Evolutionary conservation across 345 rosid species (phyloP).

Genomic region (Geranium brycei): DNA sequence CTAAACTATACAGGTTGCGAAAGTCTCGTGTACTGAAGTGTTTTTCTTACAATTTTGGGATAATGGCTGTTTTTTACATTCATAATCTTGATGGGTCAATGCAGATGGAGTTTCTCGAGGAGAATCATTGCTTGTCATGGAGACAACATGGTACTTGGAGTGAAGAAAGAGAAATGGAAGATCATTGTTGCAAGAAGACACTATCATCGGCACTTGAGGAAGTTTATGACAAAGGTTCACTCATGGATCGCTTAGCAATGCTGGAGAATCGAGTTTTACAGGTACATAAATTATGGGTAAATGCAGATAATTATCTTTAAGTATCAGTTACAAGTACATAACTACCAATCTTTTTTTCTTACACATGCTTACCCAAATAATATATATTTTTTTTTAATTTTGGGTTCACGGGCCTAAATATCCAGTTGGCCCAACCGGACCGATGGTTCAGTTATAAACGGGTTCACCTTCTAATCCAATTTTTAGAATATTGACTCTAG

Average conservation of each 20-base stretch:
- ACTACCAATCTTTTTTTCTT: background rate
- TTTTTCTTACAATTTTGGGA: background rate
- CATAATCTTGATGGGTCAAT: background rate
- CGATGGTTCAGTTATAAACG: too few relatives aligned
- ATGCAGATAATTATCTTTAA: background rate
- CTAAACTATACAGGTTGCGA: too few relatives aligned
- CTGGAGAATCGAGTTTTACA: constrained; percentile 28
- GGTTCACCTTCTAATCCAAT: too few relatives aligned
- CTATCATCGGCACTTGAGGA: constrained; percentile 26
- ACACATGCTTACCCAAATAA: too few relatives aligned
- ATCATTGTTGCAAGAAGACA: constrained; percentile 14
- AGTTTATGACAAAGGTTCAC: constrained; percentile 22
- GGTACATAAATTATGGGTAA: constrained; percentile 2
- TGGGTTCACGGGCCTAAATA: too few relatives aligned
- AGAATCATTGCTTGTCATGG: constrained; percentile 14
- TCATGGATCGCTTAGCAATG: constrained; percentile 19
- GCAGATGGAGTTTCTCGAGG: constrained; percentile 22
- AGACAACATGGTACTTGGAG: constrained; percentile 5
- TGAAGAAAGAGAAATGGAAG: constrained; percentile 8
- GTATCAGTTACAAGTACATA: background rate
- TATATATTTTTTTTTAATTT: too few relatives aligned
- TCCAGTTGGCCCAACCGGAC: too few relatives aligned
- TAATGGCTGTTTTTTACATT: background rate
- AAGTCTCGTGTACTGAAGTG: background rate
- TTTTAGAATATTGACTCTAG: too few relatives aligned